Conservation (phyloP, 768 basidiomycete species). For the Neoboletus brunneissimus region DNA sequence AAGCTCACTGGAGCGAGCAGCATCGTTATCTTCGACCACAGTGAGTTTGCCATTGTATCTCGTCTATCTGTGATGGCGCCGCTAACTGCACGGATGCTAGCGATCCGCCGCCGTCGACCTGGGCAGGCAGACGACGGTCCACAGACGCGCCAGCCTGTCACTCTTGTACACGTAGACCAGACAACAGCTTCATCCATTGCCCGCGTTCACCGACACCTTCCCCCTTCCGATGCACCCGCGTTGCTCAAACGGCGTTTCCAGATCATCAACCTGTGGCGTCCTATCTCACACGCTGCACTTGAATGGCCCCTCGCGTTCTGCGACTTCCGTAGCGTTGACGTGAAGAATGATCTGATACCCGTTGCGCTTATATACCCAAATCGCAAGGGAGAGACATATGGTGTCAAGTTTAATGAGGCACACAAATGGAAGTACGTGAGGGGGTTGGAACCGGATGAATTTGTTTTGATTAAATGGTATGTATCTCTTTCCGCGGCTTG, state of each 20-base stretch:
- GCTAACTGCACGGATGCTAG: constrained; percentile 21
- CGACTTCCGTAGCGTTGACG: constrained; percentile 45
- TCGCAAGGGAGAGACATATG: constrained; percentile 42
- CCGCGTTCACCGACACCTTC: constrained; percentile 44
- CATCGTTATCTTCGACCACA: constrained; percentile 43
- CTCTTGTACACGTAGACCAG: constrained; percentile 46
- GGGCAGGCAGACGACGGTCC: constrained; percentile 36
- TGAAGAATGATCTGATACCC: constrained; percentile 36
- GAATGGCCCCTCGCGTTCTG: constrained; percentile 50
- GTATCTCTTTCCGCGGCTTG: constrained; percentile 1
- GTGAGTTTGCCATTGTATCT: constrained; percentile 16
- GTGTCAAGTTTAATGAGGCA: constrained; percentile 36
- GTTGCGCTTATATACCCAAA: constrained; percentile 41
- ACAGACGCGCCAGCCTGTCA: constrained; percentile 43
- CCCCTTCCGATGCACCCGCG: constrained; percentile 36
- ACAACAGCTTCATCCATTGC: constrained; percentile 39
- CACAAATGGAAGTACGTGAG: constrained; percentile 47
- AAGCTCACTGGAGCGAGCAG: constrained; percentile 37
- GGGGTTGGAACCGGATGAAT: constrained; percentile 45
- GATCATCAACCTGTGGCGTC: constrained; percentile 56
- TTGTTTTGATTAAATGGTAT: constrained; percentile 48
- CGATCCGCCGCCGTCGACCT: constrained; percentile 42
- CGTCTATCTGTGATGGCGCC: background rate
- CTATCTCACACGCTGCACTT: constrained; percentile 42
- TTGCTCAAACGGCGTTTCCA: constrained; percentile 47